These are phyloP conservation scores for Trichoderma asperelloides DNA, from an alignment of 495 filamentous ascomycete species.

Conservation along the genomic window DNA sequence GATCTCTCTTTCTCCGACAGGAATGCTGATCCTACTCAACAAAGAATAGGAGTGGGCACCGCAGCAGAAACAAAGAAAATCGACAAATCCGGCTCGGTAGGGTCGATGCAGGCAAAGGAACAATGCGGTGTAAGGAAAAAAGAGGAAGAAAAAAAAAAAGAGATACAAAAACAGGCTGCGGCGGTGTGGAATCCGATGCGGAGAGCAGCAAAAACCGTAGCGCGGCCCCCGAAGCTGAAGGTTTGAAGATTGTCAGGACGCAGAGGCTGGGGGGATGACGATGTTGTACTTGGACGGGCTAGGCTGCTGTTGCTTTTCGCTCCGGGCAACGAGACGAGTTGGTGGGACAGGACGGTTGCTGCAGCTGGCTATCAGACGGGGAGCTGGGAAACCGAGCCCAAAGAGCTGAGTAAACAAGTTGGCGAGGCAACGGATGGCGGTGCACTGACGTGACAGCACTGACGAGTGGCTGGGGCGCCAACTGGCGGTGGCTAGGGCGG, in stretches of 20 bases:
- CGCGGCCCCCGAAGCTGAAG: neutral
- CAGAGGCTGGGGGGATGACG: conserved; percentile 2
- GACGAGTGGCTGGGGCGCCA: neutral
- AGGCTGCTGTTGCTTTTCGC: conserved; percentile 4
- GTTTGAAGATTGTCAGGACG: neutral
- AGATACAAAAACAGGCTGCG: neutral
- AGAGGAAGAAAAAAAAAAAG: neutral
- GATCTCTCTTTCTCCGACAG: neutral
- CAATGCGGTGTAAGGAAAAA: conserved; percentile 3
- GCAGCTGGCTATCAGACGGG: neutral
- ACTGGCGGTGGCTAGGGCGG: conserved; percentile 2
- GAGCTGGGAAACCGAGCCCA: neutral
- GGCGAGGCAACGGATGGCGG: conserved; percentile 10
- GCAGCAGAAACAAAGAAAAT: neutral
- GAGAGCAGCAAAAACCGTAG: neutral
- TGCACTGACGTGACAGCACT: neutral
- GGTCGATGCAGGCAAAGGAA: neutral
- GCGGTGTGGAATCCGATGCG: neutral
- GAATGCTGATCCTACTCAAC: neutral
- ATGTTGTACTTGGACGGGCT: conserved; percentile 7
- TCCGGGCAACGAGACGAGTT: conserved; percentile 6
- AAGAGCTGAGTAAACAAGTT: conserved; percentile 12
- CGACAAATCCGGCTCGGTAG: neutral
- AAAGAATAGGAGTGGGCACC: conserved; percentile 6
- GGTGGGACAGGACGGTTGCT: conserved; percentile 3